Evolutionary conservation across 441 rosid genomes (phyloP).

Genomic region (Francoa sonchifolia): DNA sequence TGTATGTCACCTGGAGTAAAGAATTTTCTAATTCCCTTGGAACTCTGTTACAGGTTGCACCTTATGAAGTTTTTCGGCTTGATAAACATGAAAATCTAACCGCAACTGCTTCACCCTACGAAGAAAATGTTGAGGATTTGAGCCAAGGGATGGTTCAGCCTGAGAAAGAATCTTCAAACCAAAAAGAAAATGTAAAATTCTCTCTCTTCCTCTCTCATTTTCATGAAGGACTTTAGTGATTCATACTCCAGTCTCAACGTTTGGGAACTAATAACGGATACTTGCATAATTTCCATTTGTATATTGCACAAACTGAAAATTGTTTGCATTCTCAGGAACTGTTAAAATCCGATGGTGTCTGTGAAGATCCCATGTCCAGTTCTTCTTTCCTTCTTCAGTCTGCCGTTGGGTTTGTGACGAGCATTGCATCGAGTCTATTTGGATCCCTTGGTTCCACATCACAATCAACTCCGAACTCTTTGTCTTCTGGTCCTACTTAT

Average conservation of each 20-base stretch:
- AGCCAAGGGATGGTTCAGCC: constrained; percentile 29
- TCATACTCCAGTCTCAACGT: too few relatives aligned
- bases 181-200: constrained; percentile 42
- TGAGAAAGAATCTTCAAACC: constrained; percentile 23
- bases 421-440: constrained; percentile 44
- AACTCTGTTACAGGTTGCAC: constrained; percentile 72
- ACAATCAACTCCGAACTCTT: constrained; percentile 19
- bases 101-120: constrained; percentile 22
- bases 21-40: too few relatives aligned
- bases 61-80: constrained; percentile 47
- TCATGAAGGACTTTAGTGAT: too few relatives aligned
- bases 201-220: constrained; percentile 3
- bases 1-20: too few relatives aligned
- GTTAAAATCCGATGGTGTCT: constrained; percentile 19
- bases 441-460: constrained; percentile 39
- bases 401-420: constrained; percentile 53
- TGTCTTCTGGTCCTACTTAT: constrained; percentile 20
- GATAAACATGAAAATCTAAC: constrained; percentile 50
- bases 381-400: constrained; percentile 47
- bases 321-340: constrained; percentile 34
- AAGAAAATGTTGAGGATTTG: constrained; percentile 33
- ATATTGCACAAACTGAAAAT: constrained; percentile 7
- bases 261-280: too few relatives aligned
- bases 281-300: constrained; percentile 6
- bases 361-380: constrained; percentile 23